phyloP scores from a whole-genome alignment of 257 asterid genomes.

The Solanum paucissectum region DNA sequence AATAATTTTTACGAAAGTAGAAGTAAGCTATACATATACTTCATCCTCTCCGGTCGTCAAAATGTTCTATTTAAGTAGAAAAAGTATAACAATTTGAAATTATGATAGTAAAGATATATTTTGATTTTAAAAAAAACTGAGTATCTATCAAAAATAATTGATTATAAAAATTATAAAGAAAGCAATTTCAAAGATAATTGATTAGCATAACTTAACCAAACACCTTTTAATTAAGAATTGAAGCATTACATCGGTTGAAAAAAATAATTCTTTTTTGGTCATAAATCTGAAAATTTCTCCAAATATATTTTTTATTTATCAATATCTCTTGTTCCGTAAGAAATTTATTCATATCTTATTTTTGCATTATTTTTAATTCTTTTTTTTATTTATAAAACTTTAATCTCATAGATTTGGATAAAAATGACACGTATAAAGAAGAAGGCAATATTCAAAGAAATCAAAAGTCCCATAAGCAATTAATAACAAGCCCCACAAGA shows the following conservation, averaged over 20 bases:
- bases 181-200: neutral
- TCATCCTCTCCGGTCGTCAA: fast-evolving
- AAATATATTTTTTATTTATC: neutral
- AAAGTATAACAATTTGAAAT: too few relatives aligned
- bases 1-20: neutral
- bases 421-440: neutral
- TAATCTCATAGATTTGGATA: neutral
- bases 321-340: neutral
- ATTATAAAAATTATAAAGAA: neutral
- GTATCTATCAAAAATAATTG: too few relatives aligned
- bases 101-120: neutral
- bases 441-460: neutral
- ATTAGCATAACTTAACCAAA: neutral
- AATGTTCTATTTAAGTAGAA: too few relatives aligned
- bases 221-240: neutral
- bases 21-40: too few relatives aligned
- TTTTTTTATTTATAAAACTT: neutral
- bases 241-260: too few relatives aligned
- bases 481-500: neutral
- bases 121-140: too few relatives aligned
- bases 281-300: neutral
- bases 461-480: neutral
- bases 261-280: neutral
- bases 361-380: neutral
- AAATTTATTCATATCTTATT: neutral